These are phyloP conservation scores for Phytophthora tubulina DNA, from an alignment of 352 stramenopile genomes.

Conservation along the genomic window DNA sequence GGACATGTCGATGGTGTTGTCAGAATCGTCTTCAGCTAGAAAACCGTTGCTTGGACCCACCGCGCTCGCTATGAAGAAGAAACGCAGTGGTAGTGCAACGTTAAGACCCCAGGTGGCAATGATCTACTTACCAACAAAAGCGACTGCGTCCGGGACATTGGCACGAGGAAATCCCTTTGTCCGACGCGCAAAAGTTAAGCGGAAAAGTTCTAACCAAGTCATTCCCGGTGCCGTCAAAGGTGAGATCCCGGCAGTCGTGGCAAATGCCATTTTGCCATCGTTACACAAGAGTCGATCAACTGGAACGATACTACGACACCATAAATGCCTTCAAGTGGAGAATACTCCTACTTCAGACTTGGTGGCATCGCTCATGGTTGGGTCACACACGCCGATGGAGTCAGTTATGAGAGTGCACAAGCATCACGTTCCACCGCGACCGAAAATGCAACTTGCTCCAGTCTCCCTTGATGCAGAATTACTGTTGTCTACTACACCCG, in stretches of 20 bases:
- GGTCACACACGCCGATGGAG: slow-evolving; percentile 4
- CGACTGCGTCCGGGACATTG: slow-evolving; percentile 40
- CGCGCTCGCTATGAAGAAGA: slow-evolving; percentile 37
- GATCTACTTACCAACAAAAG: slow-evolving; percentile 70
- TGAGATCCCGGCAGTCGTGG: slow-evolving; percentile 11
- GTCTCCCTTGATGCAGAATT: slow-evolving; percentile 30
- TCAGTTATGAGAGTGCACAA: slow-evolving; percentile 6
- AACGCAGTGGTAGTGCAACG: slow-evolving; percentile 14
- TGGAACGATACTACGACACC: not conserved
- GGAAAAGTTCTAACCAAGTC: slow-evolving; percentile 23
- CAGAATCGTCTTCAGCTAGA: slow-evolving; percentile 3
- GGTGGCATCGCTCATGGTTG: slow-evolving; percentile 26
- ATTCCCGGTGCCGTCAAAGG: not conserved
- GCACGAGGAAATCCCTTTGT: slow-evolving; percentile 24
- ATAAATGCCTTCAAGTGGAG: slow-evolving; percentile 10
- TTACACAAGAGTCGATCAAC: slow-evolving; percentile 28
- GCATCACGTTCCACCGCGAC: slow-evolving; percentile 2
- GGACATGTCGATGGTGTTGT: slow-evolving; percentile 40
- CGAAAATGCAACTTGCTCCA: slow-evolving; percentile 23
- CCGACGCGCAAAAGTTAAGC: not conserved
- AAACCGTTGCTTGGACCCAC: slow-evolving; percentile 39
- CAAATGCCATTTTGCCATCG: slow-evolving; percentile 32
- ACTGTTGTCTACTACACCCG: slow-evolving; percentile 13
- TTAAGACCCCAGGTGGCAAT: slow-evolving; percentile 49
- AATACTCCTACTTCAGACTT: slow-evolving; percentile 21